Percentiles rank a stretch among this genome's conserved stretches.
Conservation (phyloP, 2,329 filamentous ascomycete species). For the Xylaria polymorpha region DNA sequence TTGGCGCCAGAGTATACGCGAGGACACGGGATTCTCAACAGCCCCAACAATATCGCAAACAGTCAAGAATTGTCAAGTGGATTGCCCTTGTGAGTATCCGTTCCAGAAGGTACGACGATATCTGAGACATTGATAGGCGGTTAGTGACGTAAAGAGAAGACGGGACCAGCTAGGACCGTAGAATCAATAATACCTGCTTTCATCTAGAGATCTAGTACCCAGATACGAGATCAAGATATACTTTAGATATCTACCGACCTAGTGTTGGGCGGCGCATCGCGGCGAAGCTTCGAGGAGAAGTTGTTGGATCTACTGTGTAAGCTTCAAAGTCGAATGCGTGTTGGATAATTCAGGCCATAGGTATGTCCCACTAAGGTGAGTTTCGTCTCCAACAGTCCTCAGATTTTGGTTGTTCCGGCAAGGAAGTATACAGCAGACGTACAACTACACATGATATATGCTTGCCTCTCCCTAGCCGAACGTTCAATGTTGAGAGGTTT, state of each 20-base stretch:
- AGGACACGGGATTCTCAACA: constrained; percentile 6
- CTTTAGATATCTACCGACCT: not conserved
- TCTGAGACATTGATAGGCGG: constrained; percentile 22
- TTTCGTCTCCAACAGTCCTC: constrained; percentile 11
- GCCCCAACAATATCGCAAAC: constrained; percentile 16
- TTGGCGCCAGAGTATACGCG: constrained; percentile 13
- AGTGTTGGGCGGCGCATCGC: constrained; percentile 12
- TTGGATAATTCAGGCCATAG: constrained; percentile 1
- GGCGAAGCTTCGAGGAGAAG: constrained; percentile 6
- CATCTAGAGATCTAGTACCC: constrained; percentile 1
- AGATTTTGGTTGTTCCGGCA: not conserved
- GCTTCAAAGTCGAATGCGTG: constrained; percentile 8
- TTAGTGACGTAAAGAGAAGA: constrained; percentile 10
- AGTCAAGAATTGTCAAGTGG: constrained; percentile 14
- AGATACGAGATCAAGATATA: constrained; percentile 15
- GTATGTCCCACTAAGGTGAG: constrained; percentile 12
- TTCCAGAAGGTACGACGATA: constrained; percentile 10
- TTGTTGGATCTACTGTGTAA: constrained; percentile 6
- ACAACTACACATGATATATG: constrained; percentile 12
- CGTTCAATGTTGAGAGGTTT: constrained; percentile 17
- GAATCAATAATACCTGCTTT: not conserved
- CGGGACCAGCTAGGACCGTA: constrained; percentile 5
- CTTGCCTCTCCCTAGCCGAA: constrained; percentile 12
- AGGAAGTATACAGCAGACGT: constrained; percentile 13
- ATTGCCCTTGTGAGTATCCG: not conserved